Evolutionary conservation across 306 rosid genomes (phyloP), one percentile per base, ranked within the genome.

Genomic region (apple (Malus domestica)): DNA sequence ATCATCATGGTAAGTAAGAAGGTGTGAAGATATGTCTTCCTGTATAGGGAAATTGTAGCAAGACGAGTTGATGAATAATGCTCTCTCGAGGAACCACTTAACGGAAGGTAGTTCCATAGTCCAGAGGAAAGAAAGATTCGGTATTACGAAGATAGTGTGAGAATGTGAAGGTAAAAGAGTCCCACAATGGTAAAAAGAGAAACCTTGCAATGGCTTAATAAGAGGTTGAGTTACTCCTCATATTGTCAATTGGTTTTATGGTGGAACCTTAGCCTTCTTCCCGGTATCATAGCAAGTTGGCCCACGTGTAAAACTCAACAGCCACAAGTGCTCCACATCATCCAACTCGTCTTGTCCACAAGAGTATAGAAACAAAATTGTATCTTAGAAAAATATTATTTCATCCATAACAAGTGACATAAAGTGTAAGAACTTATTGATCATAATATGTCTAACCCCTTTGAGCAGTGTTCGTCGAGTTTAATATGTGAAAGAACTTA

Each of bases 391-490:
- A 2, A 40, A 76, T 62, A 83, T 63, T 74, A 60, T 55, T 63
- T 57, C 59, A 68, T 81, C 68, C 78, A 65, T 38, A 52, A 76
- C 44, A 33, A 45, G 72, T 70, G 62, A 73, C 67, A 68, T 57
- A 75, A 68, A 83, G 55, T 61, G 55, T 33, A 80, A 38, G 59
- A 79, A 67, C 70, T 63, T 60, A 83, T 54, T 23, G 64, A 20
- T n/a, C 59, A 63, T 78, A 33, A 32, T 65, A 74, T 57, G 75
- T 38, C 97, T 90, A 71, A 91, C 97, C 96, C 89, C 74, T 81
- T 84, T 33, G 84, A 87, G 81, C 75, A 67, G 68, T 35, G 40
- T 6, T 85, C 86, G 58, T 88, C 87, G 2, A 35, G 40, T 6
- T 35, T 35, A 35, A 35, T 33, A 33, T 35, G 59, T 61, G 49